These are phyloP conservation scores for Vigna unguiculata DNA, from an alignment of 306 rosid genomes.

Conservation along the genomic window DNA sequence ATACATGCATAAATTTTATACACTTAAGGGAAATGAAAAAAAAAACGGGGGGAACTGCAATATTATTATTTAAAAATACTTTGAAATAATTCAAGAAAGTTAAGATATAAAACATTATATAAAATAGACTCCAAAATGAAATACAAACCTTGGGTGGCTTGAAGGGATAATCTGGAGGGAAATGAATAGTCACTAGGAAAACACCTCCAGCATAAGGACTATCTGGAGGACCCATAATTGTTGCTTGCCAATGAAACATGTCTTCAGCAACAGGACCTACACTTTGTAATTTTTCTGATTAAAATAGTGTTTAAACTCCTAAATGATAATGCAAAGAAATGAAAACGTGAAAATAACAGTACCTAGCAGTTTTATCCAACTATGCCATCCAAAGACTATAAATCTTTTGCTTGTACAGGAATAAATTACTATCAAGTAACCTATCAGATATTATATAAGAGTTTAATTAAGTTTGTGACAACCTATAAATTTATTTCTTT, in stretches of 20 bases:
- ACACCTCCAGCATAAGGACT: slow-evolving; percentile 93
- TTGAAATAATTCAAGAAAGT: background rate
- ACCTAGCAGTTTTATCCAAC: background rate
- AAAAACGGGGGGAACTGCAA: background rate
- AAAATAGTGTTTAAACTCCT: background rate
- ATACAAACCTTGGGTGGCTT: slow-evolving; percentile 84
- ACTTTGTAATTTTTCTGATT: background rate
- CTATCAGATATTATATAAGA: background rate
- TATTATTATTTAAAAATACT: slow-evolving; percentile 3
- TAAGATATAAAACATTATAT: background rate
- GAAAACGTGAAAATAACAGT: background rate
- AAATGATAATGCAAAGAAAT: slow-evolving; percentile 8
- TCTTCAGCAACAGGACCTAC: slow-evolving; percentile 88
- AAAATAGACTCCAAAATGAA: background rate
- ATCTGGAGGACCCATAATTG: slow-evolving; percentile 84
- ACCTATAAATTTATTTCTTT: background rate
- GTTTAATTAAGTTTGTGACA: background rate
- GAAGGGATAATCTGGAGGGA: slow-evolving; percentile 92
- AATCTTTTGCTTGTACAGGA: background rate
- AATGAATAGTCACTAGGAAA: slow-evolving; percentile 78
- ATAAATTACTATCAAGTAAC: background rate
- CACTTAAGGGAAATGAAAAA: background rate
- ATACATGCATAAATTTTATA: background rate
- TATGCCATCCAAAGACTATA: background rate
- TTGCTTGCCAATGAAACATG: slow-evolving; percentile 69